Evolutionary conservation across 164 flowering plant genomes (phyloP).

Genomic region (Pachysandra terminalis): DNA sequence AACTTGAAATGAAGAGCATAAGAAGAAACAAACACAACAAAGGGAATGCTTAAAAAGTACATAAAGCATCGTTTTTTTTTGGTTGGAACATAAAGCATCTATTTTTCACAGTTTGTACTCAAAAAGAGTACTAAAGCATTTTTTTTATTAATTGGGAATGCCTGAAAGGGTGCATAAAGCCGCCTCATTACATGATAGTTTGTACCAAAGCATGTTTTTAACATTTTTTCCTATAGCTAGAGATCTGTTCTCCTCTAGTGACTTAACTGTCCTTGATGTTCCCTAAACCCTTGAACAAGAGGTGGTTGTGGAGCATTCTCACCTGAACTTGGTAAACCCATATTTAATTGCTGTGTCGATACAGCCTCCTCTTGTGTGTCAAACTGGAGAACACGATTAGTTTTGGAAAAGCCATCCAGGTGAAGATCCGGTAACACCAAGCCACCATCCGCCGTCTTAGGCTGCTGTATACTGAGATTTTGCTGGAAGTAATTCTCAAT

Average conservation of each 20-base stretch:
- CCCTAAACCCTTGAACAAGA: slow-evolving; percentile 10
- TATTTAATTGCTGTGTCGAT: slow-evolving; percentile 13
- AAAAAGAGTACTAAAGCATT: too few relatives aligned
- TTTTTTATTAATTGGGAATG: too few relatives aligned
- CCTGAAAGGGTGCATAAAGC: too few relatives aligned
- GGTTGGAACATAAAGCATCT: too few relatives aligned
- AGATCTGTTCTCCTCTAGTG: not conserved
- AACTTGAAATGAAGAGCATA: too few relatives aligned
- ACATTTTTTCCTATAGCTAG: not conserved
- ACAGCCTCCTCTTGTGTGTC: slow-evolving; percentile 11
- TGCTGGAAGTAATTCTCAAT: slow-evolving; percentile 31
- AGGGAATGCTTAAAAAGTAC: too few relatives aligned
- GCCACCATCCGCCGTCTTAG: slow-evolving; percentile 14
- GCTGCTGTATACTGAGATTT: slow-evolving; percentile 19
- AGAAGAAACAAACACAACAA: too few relatives aligned
- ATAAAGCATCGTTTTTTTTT: too few relatives aligned
- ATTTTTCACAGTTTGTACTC: too few relatives aligned
- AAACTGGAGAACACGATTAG: slow-evolving; percentile 17
- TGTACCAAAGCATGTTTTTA: too few relatives aligned
- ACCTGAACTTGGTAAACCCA: slow-evolving; percentile 17
- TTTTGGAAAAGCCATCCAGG: slow-evolving; percentile 15
- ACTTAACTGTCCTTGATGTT: slow-evolving; percentile 7
- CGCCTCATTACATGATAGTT: too few relatives aligned
- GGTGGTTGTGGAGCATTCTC: slow-evolving; percentile 12
- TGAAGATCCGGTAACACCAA: slow-evolving; percentile 13